Evolutionary conservation across 2,329 filamentous ascomycete genomes (phyloP), one percentile per base, ranked within the genome.

Genomic region (Hypoxylon rubiginosum): DNA sequence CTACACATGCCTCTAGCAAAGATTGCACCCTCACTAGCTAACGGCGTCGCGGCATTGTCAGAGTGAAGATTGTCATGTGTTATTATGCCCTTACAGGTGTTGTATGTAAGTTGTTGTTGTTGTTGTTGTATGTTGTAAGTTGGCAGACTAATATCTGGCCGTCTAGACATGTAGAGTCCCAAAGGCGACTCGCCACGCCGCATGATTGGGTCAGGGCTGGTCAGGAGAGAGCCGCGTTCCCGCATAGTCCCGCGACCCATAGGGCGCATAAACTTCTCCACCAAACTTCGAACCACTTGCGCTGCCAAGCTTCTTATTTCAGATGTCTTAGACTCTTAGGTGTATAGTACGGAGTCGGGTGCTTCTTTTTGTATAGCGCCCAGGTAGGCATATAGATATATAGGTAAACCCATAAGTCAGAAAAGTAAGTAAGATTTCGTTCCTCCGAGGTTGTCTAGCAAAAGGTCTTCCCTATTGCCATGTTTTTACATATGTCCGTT

Each of bases 221-320:
- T n/a, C n/a, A 15, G 52, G 50, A 51, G 51, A 68, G 62, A 68
- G 62, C 66, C 66, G 62, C 66, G 57, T 58, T 60, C 46, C 59
- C 51, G 62, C 66, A 68, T 68, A 63, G 51, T 66, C 56, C 56
- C 58, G 56, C 66, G 52, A 65, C 58, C 39, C 39, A 55, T 62
- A n/a, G 60, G 63, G 56, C 49, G 66, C 66, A 68, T 68, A 58
- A 68, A 54, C 48, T 52, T 61, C 62, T 48, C 66, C 66, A 68
- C 66, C 24, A 21, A 45, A 41, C 48, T 21, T 63, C 32, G 34
- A 46, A 51, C 64, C 55, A 32, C 43, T 49, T 15, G 11, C 24
- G 21, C 17, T 24, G 26, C 21, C 26, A 48, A 28, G 45, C 19
- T 48, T 48, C 45, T 48, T 28, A 26, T 48, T 24, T 28, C 24